Conservation (phyloP, 2,329 filamentous ascomycete species). For the Ophioceras dolichostomum region DNA sequence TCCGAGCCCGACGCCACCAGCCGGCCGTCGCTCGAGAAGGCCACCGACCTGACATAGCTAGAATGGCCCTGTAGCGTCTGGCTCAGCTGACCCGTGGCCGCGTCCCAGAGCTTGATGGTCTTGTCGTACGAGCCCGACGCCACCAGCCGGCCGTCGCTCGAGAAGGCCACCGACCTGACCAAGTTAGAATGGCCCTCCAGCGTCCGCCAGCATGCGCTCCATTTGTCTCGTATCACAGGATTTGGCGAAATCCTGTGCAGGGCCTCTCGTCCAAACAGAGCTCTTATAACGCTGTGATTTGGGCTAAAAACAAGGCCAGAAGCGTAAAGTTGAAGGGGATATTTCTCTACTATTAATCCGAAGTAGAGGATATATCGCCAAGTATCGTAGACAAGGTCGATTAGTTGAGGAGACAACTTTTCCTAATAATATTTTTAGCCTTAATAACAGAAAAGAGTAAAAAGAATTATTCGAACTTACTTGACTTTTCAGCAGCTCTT, state of each 20-base stretch:
- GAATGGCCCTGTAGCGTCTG: not conserved
- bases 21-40: constrained; percentile 1
- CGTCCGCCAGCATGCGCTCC: not conserved
- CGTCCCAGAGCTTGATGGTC: constrained; percentile 4
- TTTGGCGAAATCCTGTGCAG: not conserved
- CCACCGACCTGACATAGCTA: not conserved
- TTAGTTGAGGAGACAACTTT: not conserved
- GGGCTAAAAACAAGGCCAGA: constrained; percentile 4
- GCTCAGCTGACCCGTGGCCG: not conserved
- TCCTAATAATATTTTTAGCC: not conserved
- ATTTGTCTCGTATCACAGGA: not conserved
- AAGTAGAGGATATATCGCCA: not conserved
- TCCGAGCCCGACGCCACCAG: too few species aligned
- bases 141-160: not conserved
- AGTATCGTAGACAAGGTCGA: not conserved
- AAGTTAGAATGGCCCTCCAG: not conserved
- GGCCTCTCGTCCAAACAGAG: not conserved
- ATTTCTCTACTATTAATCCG: not conserved
- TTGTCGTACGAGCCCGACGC: constrained; percentile 2
- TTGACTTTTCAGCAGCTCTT: too few species aligned
- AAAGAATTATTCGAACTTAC: too few species aligned
- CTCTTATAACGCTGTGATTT: not conserved
- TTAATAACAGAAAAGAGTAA: not conserved
- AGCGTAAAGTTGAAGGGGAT: constrained; percentile 3
- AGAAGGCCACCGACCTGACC: not conserved